Conservation (phyloP, 192 early-diverging fungal genomes). For the Coemansia sp. region DNA sequence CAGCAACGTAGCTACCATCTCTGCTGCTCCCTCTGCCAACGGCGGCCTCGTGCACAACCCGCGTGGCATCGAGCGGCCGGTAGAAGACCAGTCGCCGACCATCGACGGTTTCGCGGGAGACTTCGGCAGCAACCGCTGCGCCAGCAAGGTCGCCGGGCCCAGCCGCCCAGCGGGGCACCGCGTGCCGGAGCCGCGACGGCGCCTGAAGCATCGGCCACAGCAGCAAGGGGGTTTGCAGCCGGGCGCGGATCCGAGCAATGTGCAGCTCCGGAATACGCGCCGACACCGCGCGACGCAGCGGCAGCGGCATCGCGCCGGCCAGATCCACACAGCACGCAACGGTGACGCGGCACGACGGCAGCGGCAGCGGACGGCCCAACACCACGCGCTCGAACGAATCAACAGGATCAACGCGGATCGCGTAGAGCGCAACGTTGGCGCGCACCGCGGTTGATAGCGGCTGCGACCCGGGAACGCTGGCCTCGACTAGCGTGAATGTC, state of each 20-base stretch:
- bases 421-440: conserved; percentile 31
- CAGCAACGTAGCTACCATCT: background rate
- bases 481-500: conserved; percentile 39
- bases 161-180: background rate
- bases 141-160: conserved; percentile 4
- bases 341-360: conserved; percentile 38
- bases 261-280: conserved; percentile 24
- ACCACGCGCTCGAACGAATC: conserved; percentile 45
- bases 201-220: conserved; percentile 22
- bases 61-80: conserved; percentile 16
- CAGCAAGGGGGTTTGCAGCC: background rate
- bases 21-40: background rate
- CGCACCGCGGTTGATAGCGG: conserved; percentile 30
- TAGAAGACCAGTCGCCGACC: conserved; percentile 21
- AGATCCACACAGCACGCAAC: conserved; percentile 43
- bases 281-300: conserved; percentile 36
- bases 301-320: conserved; percentile 40
- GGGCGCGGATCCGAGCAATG: conserved; percentile 15
- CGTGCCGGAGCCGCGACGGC: conserved; percentile 17
- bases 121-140: conserved; percentile 19
- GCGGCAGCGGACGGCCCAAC: conserved; percentile 12
- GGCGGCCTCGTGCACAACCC: conserved; percentile 14
- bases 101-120: conserved; percentile 17
- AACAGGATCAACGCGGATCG: conserved; percentile 44
- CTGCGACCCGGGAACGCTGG: conserved; percentile 52